phyloP scores from a whole-genome alignment of 2,329 filamentous ascomycete genomes.

The Cladosporium oxysporum region DNA sequence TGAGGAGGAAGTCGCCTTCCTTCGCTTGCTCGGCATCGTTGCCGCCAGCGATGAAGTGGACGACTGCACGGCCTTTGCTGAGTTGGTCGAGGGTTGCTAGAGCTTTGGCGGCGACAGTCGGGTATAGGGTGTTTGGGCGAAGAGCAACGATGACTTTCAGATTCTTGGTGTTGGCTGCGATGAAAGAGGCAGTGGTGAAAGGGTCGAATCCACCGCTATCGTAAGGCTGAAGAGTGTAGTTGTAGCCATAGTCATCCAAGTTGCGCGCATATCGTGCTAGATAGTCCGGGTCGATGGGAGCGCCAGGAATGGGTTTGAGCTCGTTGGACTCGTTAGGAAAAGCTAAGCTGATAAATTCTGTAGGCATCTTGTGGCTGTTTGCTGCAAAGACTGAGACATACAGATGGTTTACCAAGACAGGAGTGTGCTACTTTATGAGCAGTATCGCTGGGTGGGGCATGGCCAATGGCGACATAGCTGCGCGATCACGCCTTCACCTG shows the following conservation, averaged over 20 bases:
- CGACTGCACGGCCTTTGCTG: slow-evolving; percentile 58
- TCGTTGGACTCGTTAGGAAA: slow-evolving; percentile 61
- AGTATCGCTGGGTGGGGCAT: slow-evolving; percentile 15
- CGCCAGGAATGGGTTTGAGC: slow-evolving; percentile 54
- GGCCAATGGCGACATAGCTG: slow-evolving; percentile 20
- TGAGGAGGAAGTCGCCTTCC: slow-evolving; percentile 61
- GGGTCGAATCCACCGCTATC: slow-evolving; percentile 58
- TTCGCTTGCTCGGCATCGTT: slow-evolving; percentile 61
- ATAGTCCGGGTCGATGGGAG: slow-evolving; percentile 57
- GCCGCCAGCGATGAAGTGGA: slow-evolving; percentile 65
- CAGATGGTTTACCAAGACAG: not conserved
- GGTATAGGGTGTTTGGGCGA: slow-evolving; percentile 62
- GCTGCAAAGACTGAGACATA: not conserved
- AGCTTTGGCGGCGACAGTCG: slow-evolving; percentile 63
- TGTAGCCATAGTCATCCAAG: slow-evolving; percentile 62
- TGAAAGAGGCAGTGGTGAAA: slow-evolving; percentile 61
- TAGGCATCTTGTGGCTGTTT: slow-evolving; percentile 26
- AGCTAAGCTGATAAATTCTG: slow-evolving; percentile 61
- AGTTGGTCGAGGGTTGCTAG: slow-evolving; percentile 64
- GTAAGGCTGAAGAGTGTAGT: slow-evolving; percentile 64
- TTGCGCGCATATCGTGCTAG: slow-evolving; percentile 58
- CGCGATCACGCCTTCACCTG: slow-evolving; percentile 18
- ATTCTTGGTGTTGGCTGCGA: slow-evolving; percentile 58
- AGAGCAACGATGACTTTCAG: slow-evolving; percentile 64
- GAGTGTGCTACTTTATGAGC: not conserved